Percentiles rank a stretch among this genome's conserved stretches.
These are phyloP conservation scores for Vigna mungo DNA, from an alignment of 306 rosid genomes.

Conservation along the genomic window DNA sequence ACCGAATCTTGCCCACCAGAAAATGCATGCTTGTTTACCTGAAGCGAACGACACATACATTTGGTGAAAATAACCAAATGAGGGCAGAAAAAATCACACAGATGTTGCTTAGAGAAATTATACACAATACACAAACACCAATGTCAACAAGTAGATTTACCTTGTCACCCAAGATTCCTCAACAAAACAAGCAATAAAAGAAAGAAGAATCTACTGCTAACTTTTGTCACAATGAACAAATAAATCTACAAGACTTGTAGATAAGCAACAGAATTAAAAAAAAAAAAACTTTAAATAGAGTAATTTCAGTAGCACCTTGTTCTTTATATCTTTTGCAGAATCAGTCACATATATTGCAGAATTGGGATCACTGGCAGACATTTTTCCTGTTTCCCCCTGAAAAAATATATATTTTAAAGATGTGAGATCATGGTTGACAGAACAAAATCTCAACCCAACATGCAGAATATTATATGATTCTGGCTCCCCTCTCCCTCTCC, in stretches of 20 bases:
- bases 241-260: conserved; percentile 10
- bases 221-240: conserved; percentile 19
- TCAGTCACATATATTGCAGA: conserved; percentile 98
- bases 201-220: conserved; percentile 11
- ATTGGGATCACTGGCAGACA: conserved; percentile 99
- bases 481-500: too few relatives aligned
- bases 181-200: background rate
- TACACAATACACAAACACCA: background rate
- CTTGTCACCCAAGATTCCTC: background rate
- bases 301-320: conserved; percentile 63
- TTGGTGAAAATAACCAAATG: conserved; percentile 17
- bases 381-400: conserved; percentile 96
- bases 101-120: conserved; percentile 9
- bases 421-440: background rate
- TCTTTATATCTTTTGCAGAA: conserved; percentile 82
- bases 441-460: too few relatives aligned
- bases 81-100: background rate
- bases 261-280: conserved; percentile 4
- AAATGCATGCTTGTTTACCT: conserved; percentile 84
- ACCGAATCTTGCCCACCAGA: conserved; percentile 97
- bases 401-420: conserved; percentile 46
- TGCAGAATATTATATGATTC: too few relatives aligned
- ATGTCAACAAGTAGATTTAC: conserved; percentile 11
- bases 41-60: conserved; percentile 48
- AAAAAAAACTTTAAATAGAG: background rate